These are phyloP conservation scores for Lachnellula arida DNA, from an alignment of 2,329 filamentous ascomycete species.

Conservation along the genomic window DNA sequence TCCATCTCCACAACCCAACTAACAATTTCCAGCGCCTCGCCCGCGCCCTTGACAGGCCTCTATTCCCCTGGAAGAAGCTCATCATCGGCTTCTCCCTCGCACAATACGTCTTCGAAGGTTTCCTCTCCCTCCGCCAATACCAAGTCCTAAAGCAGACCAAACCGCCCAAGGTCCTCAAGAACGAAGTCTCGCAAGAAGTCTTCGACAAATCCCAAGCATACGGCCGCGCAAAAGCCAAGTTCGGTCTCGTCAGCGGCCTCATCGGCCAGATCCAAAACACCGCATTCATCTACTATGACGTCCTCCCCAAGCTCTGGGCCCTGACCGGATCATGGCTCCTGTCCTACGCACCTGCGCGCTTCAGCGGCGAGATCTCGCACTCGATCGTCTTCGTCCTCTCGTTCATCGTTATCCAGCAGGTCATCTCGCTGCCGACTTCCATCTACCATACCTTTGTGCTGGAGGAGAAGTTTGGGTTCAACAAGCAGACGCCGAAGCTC, in stretches of 20 bases:
- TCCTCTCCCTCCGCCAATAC: constrained; percentile 87
- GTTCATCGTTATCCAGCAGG: constrained; percentile 77
- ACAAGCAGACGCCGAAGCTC: constrained; percentile 88
- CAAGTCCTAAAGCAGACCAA: constrained; percentile 73
- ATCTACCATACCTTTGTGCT: constrained; percentile 95
- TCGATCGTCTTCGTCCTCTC: constrained; percentile 87
- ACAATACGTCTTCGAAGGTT: constrained; percentile 85
- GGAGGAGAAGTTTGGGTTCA: constrained; percentile 97
- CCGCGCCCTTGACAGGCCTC: constrained; percentile 79
- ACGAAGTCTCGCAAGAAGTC: constrained; percentile 83
- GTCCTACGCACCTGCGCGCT: constrained; percentile 68
- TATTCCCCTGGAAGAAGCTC: constrained; percentile 96
- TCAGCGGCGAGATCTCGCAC: constrained; percentile 89
- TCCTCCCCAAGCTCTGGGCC: constrained; percentile 87
- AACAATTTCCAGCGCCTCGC: constrained; percentile 59
- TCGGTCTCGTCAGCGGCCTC: constrained; percentile 73
- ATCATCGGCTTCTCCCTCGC: constrained; percentile 91
- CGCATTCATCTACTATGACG: constrained; percentile 82
- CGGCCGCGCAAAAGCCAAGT: constrained; percentile 92
- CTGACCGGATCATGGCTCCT: constrained; percentile 71
- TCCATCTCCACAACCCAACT: constrained; percentile 10
- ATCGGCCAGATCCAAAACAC: constrained; percentile 86
- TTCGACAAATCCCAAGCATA: constrained; percentile 92
- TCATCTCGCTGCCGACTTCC: constrained; percentile 72
- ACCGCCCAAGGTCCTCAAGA: constrained; percentile 79